A percentile compares a stretch with the other conserved stretches of the same genome.
These are phyloP conservation scores for Stemphylium lycopersici DNA, from an alignment of 2,329 filamentous ascomycete genomes.

Conservation along the genomic window DNA sequence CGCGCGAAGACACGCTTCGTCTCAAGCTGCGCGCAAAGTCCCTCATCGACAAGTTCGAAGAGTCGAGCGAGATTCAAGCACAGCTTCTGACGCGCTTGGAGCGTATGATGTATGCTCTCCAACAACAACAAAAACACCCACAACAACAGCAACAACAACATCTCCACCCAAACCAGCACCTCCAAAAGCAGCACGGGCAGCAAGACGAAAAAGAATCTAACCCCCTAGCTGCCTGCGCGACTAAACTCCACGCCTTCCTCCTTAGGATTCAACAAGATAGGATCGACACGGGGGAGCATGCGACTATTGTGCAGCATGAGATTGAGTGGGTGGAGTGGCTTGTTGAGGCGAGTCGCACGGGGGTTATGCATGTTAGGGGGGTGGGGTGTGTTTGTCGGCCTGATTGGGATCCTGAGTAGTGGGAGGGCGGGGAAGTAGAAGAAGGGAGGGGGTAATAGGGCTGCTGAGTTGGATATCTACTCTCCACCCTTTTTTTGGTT, in stretches of 20 bases:
- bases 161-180: too few species aligned
- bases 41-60: slow-evolving; percentile 23
- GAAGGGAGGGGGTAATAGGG: too few species aligned
- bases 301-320: slow-evolving; percentile 33
- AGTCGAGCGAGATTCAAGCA: slow-evolving; percentile 26
- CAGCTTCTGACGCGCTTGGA: slow-evolving; percentile 28
- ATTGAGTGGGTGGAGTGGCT: slow-evolving; percentile 41
- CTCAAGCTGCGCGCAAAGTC: slow-evolving; percentile 22
- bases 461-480: too few species aligned
- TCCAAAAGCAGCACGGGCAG: neutral
- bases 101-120: slow-evolving; percentile 24
- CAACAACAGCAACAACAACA: neutral
- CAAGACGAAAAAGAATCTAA: neutral
- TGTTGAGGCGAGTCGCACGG: slow-evolving; percentile 26
- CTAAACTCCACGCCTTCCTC: slow-evolving; percentile 27
- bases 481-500: too few species aligned
- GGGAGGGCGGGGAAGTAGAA: too few species aligned
- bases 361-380: slow-evolving; percentile 39
- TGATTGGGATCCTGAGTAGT: slow-evolving; percentile 27
- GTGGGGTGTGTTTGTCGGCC: slow-evolving; percentile 33
- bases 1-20: slow-evolving; percentile 24
- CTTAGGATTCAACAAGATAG: slow-evolving; percentile 20
- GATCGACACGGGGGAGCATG: slow-evolving; percentile 31
- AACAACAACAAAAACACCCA: neutral
- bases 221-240: slow-evolving; percentile 15